Conservation (phyloP, 2,329 filamentous ascomycete genomes). For the Fusarium chaquense region DNA sequence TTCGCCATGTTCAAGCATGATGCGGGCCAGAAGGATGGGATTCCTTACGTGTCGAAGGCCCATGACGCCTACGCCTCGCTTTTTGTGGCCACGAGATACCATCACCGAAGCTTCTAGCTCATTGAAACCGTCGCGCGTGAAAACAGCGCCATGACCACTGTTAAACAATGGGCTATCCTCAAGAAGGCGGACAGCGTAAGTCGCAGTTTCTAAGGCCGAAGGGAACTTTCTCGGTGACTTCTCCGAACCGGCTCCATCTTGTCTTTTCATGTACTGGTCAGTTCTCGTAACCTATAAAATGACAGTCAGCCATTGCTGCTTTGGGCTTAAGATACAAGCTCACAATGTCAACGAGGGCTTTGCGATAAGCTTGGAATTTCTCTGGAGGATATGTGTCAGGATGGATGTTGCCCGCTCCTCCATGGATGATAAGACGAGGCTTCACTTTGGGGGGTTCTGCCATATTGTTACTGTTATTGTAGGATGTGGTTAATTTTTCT, state of each 20-base stretch:
- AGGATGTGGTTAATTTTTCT: too few relatives aligned
- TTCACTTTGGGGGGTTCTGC: conserved; percentile 47
- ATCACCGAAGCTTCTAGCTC: conserved; percentile 90
- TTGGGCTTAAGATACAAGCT: conserved; percentile 11
- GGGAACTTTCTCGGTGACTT: conserved; percentile 49
- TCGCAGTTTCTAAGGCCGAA: conserved; percentile 78
- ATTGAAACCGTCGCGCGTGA: conserved; percentile 83
- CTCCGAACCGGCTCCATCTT: conserved; percentile 8
- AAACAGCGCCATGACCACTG: conserved; percentile 84
- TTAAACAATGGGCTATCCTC: conserved; percentile 89
- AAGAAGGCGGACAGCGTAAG: conserved; percentile 78
- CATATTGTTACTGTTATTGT: neutral
- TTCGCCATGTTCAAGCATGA: conserved; percentile 77
- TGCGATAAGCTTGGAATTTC: conserved; percentile 69
- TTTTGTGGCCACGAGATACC: conserved; percentile 78
- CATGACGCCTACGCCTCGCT: conserved; percentile 83
- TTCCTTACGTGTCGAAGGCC: conserved; percentile 80
- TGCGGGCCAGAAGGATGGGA: conserved; percentile 78
- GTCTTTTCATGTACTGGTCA: conserved; percentile 59
- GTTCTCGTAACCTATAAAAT: conserved; percentile 56
- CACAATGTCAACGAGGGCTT: conserved; percentile 72
- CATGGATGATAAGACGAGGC: conserved; percentile 77
- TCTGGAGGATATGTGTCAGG: conserved; percentile 69
- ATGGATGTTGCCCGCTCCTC: conserved; percentile 77
- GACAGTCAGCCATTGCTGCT: neutral